These are phyloP conservation scores for Pythium dissimile DNA, from an alignment of 352 stramenopile species.

Conservation along the genomic window DNA sequence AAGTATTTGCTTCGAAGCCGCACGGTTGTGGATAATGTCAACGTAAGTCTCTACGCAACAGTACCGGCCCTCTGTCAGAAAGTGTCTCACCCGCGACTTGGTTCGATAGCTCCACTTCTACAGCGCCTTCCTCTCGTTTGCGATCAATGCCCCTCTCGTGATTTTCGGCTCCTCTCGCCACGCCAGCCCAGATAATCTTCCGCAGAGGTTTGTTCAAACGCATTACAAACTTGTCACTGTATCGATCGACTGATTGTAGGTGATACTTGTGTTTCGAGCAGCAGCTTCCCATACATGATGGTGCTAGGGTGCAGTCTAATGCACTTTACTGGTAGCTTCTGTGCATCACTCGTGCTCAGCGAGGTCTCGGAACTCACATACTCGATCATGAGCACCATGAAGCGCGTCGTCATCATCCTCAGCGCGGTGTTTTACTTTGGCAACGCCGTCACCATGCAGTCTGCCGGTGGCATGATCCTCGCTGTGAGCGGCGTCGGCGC, in stretches of 20 bases:
- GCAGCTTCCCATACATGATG: conserved; percentile 68
- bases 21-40: conserved; percentile 78
- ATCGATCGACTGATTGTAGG: not conserved
- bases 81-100: not conserved
- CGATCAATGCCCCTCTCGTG: conserved; percentile 78
- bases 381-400: conserved; percentile 90
- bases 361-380: conserved; percentile 87
- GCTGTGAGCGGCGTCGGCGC: conserved; percentile 65
- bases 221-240: not conserved
- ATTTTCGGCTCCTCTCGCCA: conserved; percentile 50
- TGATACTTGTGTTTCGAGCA: conserved; percentile 3
- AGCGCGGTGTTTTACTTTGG: conserved; percentile 85
- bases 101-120: conserved; percentile 79
- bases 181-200: conserved; percentile 45
- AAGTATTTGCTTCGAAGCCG: conserved; percentile 79
- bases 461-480: conserved; percentile 66
- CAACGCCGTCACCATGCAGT: conserved; percentile 70
- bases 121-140: conserved; percentile 77
- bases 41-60: conserved; percentile 32
- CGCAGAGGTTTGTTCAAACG: conserved; percentile 23
- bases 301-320: conserved; percentile 79
- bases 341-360: conserved; percentile 75
- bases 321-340: conserved; percentile 81
- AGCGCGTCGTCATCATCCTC: conserved; percentile 84
- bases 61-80: too few species aligned